Evolutionary conservation across 805 yeast genomes (phyloP).

Genomic region (Cyberlindnera misumaiensis): DNA sequence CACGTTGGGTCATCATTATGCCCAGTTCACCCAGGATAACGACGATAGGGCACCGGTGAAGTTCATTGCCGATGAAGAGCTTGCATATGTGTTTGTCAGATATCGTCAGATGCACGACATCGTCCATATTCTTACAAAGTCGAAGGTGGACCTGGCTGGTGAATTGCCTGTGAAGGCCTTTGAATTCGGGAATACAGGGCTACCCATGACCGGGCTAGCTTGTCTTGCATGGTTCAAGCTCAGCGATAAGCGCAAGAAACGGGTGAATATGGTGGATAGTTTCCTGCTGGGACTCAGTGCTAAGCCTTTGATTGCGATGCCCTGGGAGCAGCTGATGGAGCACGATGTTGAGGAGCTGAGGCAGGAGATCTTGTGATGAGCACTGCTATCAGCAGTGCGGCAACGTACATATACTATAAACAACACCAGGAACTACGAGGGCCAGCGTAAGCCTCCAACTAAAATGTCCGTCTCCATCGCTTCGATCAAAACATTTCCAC

Average conservation of each 20-base stretch:
- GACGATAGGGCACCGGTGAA: conserved; percentile 88
- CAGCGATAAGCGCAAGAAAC: conserved; percentile 50
- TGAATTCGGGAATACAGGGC: conserved; percentile 85
- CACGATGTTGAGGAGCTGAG: conserved; percentile 70
- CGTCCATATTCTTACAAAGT: conserved; percentile 85
- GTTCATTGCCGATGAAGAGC: conserved; percentile 81
- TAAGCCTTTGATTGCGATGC: conserved; percentile 76
- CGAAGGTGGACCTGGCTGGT: conserved; percentile 92
- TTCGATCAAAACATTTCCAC: no score
- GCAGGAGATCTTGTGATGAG: conserved; percentile 34
- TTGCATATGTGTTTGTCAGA: conserved; percentile 88
- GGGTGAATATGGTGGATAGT: conserved; percentile 46
- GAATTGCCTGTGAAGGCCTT: conserved; percentile 90
- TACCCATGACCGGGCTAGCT: conserved; percentile 93
- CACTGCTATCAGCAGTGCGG: no score
- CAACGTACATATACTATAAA: no score
- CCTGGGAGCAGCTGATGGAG: conserved; percentile 83
- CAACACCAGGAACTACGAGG: no score
- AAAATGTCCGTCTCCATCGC: no score
- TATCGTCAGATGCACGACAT: conserved; percentile 97
- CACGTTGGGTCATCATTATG: conserved; percentile 76
- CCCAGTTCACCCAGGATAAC: conserved; percentile 83
- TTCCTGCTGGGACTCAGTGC: conserved; percentile 72
- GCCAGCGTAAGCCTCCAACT: no score
- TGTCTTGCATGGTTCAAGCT: conserved; percentile 81